Percentiles rank a stretch among this genome's conserved stretches.
Evolutionary conservation across 2,329 filamentous ascomycete species (phyloP).

Genomic region (Fusarium sp.): DNA sequence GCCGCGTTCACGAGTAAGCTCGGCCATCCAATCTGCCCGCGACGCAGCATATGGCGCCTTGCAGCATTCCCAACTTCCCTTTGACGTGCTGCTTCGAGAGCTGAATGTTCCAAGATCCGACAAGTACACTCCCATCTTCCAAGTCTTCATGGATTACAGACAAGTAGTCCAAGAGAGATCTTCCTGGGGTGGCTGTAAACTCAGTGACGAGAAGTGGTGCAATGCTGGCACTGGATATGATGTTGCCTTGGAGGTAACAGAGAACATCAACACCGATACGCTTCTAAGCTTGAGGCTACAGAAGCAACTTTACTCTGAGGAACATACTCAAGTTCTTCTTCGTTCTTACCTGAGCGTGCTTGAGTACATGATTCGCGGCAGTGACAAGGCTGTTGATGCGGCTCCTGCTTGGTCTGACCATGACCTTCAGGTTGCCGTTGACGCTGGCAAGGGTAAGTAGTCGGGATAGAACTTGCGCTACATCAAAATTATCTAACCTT

Average conservation of each 20-base stretch:
- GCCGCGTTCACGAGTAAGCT: neutral
- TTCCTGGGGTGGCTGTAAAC: neutral
- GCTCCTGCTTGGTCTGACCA: neutral
- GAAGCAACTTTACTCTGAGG: neutral
- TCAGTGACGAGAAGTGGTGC: neutral
- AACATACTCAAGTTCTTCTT: neutral
- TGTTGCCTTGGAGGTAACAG: neutral
- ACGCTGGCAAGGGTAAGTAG: neutral
- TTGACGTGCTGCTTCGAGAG: neutral
- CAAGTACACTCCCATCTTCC: neutral
- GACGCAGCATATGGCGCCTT: neutral
- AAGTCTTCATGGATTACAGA: conserved; percentile 1
- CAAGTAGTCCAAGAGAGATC: neutral
- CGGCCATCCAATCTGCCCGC: neutral
- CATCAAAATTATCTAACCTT: neutral
- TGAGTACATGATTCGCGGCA: neutral
- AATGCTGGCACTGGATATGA: neutral
- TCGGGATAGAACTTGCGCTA: fast-evolving
- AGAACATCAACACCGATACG: neutral
- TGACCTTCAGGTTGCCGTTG: neutral
- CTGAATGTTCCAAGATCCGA: neutral
- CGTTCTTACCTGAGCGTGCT: neutral
- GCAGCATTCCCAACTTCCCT: neutral
- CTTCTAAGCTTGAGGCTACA: neutral
- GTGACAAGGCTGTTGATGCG: neutral